phyloP scores from a whole-genome alignment of 805 yeast species.

The Saturnispora halmiae region DNA sequence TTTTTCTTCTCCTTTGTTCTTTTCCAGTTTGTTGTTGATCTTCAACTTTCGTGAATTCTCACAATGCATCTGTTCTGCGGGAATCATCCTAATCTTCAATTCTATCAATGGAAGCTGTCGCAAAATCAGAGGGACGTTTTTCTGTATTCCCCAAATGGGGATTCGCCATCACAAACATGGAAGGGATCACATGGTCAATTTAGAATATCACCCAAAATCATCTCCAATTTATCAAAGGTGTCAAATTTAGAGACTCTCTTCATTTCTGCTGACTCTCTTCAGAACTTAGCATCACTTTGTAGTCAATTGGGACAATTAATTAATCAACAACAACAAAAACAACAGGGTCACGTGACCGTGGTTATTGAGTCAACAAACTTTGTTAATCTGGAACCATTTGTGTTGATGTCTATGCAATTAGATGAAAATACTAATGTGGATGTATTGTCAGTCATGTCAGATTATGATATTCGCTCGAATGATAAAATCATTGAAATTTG shows the following conservation, averaged over 20 bases:
- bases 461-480: conserved; percentile 42
- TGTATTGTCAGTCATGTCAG: conserved; percentile 52
- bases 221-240: conserved; percentile 19
- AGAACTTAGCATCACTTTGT: conserved; percentile 39
- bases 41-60: not conserved
- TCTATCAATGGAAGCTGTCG: conserved; percentile 2
- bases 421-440: conserved; percentile 24
- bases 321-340: conserved; percentile 20
- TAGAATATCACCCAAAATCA: not conserved
- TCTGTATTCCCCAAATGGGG: conserved; percentile 5
- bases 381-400: conserved; percentile 63
- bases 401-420: conserved; percentile 31
- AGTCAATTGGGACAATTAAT: conserved; percentile 31
- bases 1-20: not conserved
- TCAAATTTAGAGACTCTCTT: conserved; percentile 34
- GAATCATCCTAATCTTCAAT: conserved; percentile 2
- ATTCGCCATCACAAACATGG: not conserved
- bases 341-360: conserved; percentile 33
- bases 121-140: not conserved
- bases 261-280: conserved; percentile 40
- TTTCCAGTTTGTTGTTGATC: not conserved
- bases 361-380: conserved; percentile 64
- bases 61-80: conserved; percentile 3
- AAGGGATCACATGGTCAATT: not conserved
- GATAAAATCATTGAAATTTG: conserved; percentile 18